Conservation (phyloP, 441 rosid genomes). For the Syzygium syzygioides region DNA sequence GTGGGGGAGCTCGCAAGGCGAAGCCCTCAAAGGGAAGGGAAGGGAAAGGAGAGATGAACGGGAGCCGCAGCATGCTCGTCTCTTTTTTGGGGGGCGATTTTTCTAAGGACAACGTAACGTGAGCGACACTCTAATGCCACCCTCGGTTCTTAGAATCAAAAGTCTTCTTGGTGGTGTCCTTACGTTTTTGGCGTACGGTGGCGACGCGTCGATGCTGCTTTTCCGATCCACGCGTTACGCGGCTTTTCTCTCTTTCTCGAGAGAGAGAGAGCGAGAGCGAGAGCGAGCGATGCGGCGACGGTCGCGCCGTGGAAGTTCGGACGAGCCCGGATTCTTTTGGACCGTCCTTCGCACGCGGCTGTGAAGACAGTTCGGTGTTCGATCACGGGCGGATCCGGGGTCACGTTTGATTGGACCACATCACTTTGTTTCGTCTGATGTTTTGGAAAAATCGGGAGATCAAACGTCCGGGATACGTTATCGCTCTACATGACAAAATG, state of each 20-base stretch:
- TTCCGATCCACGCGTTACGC: too few relatives aligned
- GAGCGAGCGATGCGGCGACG: background rate
- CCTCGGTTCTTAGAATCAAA: background rate
- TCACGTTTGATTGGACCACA: too few relatives aligned
- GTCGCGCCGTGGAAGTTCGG: background rate
- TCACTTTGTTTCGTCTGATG: background rate
- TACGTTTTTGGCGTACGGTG: background rate
- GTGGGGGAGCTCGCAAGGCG: background rate
- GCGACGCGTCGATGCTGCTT: background rate
- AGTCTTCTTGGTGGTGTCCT: background rate
- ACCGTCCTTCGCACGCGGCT: background rate
- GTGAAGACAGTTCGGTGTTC: background rate
- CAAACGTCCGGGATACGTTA: background rate
- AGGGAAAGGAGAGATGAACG: background rate
- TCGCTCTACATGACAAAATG: background rate
- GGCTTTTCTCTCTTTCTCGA: too few relatives aligned
- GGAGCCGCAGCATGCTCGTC: background rate
- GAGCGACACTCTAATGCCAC: background rate
- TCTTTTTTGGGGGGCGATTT: background rate
- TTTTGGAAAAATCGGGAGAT: background rate
- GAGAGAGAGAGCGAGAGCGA: too few relatives aligned
- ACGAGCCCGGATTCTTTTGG: background rate
- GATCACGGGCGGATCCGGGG: background rate
- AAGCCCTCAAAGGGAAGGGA: background rate
- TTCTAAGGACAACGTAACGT: background rate